A percentile compares a stretch with the other conserved stretches of the same genome.
Conservation (phyloP, 108 stramenopile genomes). For the Discostella stelligeroides region DNA sequence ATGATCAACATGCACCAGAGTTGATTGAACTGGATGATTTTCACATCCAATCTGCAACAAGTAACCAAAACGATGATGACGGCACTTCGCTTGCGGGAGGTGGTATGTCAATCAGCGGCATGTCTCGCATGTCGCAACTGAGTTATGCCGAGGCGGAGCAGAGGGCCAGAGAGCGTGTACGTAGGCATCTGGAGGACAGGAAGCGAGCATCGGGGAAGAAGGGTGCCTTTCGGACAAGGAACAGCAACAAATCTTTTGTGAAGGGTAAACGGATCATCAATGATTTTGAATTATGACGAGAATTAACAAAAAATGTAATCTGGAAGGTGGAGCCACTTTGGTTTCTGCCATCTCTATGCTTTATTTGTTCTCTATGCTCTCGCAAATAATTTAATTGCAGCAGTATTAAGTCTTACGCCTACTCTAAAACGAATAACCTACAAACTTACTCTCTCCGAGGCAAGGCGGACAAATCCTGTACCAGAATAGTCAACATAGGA, state of each 20-base stretch:
- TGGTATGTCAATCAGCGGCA: slow-evolving; percentile 41
- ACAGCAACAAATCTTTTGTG: slow-evolving; percentile 81
- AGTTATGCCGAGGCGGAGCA: slow-evolving; percentile 64
- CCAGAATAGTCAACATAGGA: too few species aligned
- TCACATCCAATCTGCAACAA: slow-evolving; percentile 14
- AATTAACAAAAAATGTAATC: too few species aligned
- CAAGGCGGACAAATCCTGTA: too few species aligned
- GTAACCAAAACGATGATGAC: slow-evolving; percentile 13
- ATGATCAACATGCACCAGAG: slow-evolving; percentile 40
- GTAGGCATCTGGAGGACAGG: slow-evolving; percentile 68
- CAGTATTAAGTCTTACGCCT: too few species aligned
- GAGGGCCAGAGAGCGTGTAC: slow-evolving; percentile 71
- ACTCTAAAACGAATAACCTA: too few species aligned
- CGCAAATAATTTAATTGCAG: too few species aligned
- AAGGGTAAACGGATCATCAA: slow-evolving; percentile 82
- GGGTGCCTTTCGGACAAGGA: slow-evolving; percentile 79
- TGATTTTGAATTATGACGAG: slow-evolving; percentile 48
- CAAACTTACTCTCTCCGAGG: too few species aligned
- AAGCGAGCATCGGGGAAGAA: slow-evolving; percentile 62
- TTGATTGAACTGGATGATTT: slow-evolving; percentile 40
- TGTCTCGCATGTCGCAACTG: slow-evolving; percentile 42
- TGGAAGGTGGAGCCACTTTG: too few species aligned
- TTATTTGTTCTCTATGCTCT: neutral
- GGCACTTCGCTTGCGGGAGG: slow-evolving; percentile 33
- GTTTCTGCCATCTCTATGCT: neutral